Evolutionary conservation across 768 basidiomycete genomes (phyloP), one percentile per base, ranked within the genome.

Genomic region (Amanita inopinata): DNA sequence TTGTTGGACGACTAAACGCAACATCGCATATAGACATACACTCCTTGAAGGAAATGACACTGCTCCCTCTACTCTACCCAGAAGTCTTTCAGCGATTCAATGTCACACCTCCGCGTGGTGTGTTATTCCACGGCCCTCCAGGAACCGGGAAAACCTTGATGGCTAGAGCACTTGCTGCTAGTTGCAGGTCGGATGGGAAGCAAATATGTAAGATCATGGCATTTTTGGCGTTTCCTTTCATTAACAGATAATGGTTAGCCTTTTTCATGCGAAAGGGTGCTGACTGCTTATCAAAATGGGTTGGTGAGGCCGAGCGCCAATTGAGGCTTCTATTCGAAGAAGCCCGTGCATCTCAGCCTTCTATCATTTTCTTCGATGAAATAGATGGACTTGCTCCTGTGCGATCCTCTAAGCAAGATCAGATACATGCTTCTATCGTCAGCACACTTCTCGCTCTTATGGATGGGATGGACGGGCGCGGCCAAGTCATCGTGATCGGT

Each of bases 251-350:
- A 31, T 15, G 19, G 11, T 0, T 51, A 93, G 92, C 96, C 1
- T 99, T 99, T 69, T 99, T 94, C 71, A 98, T 99, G 96, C 83
- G 96, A 37, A 99, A 99, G 64, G 96, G 96, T 14, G 96, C 96
- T 24, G 96, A 99, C 61, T 89, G 87, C 51, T 71, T 98, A 20
- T 93, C 91, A 5, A 99, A 99, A 66, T 99, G 94, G 94, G 96
- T 99, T 9, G 96, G 96, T 40, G 96, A 99, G 64, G 94, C 96
- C 4, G 96, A 98, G 57, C 80, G 96, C 1, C 94, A 97, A 58
- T 72, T 99, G 2, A 79, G 96, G 1, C 72, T 97, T 30, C 70
- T 98, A 10, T 99, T 99, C 58, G 94, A 98, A 50, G 94, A 98
- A 66, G 96, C 96, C 1, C 76, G 80, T 37, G 80, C 82, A 40